These are phyloP conservation scores for Penicillium turbatum DNA, from an alignment of 495 filamentous ascomycete species.

Conservation along the genomic window DNA sequence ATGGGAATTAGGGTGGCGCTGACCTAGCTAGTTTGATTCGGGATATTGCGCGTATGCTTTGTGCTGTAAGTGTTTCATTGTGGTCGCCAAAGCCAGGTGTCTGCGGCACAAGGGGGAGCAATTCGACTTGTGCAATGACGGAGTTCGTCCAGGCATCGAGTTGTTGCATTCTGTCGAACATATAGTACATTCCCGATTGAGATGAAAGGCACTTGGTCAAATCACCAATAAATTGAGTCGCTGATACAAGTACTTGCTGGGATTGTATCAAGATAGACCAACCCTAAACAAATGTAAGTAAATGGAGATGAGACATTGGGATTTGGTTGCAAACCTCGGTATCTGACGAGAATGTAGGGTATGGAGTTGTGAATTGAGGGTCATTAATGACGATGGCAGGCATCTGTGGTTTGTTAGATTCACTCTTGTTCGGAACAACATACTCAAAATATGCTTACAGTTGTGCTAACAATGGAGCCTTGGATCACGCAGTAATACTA, in stretches of 20 bases:
- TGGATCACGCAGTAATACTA: conserved; percentile 58
- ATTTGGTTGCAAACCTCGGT: conserved; percentile 40
- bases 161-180: conserved; percentile 53
- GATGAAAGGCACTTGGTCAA: conserved; percentile 41
- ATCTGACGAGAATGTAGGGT: conserved; percentile 50
- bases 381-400: conserved; percentile 53
- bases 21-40: conserved; percentile 57
- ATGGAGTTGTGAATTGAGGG: conserved; percentile 53
- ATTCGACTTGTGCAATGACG: conserved; percentile 43
- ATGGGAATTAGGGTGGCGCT: background rate
- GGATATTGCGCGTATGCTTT: conserved; percentile 51
- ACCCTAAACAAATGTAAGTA: conserved; percentile 32
- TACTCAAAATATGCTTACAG: conserved; percentile 32
- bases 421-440: background rate
- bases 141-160: conserved; percentile 50
- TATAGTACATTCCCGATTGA: conserved; percentile 38
- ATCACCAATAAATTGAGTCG: conserved; percentile 54
- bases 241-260: conserved; percentile 53
- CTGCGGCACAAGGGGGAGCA: conserved; percentile 37
- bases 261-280: conserved; percentile 54
- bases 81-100: conserved; percentile 38
- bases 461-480: conserved; percentile 57
- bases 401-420: conserved; percentile 30
- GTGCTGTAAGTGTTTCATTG: conserved; percentile 44
- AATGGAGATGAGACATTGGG: background rate